Conservation (phyloP, 1,284 basidiomycete species). For the Phellopilus nigrolimitatus region DNA sequence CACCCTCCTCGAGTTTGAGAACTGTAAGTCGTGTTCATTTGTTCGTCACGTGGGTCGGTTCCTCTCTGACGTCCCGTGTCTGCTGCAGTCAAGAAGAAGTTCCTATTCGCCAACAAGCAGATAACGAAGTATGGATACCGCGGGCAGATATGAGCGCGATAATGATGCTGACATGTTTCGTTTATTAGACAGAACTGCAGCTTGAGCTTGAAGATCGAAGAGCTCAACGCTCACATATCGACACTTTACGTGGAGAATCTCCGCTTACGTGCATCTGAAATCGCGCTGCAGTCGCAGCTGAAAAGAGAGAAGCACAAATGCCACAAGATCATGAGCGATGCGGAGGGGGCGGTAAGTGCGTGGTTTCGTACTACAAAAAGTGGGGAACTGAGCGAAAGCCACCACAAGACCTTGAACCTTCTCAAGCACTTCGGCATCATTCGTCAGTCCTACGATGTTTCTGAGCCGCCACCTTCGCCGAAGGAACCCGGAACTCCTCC, state of each 20-base stretch:
- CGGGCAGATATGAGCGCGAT: background rate
- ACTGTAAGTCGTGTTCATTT: slow-evolving; percentile 48
- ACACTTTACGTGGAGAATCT: slow-evolving; percentile 76
- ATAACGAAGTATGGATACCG: slow-evolving; percentile 69
- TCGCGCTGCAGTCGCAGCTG: slow-evolving; percentile 65
- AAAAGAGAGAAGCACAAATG: slow-evolving; percentile 76
- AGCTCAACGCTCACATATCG: slow-evolving; percentile 75
- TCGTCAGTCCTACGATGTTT: slow-evolving; percentile 53
- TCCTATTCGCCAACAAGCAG: slow-evolving; percentile 81
- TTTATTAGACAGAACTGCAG: slow-evolving; percentile 71
- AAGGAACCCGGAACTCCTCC: slow-evolving; percentile 29
- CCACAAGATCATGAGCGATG: slow-evolving; percentile 60
- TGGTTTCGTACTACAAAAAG: background rate
- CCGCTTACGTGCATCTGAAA: slow-evolving; percentile 71
- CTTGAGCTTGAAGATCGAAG: slow-evolving; percentile 74
- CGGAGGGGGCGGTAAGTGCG: slow-evolving; percentile 64
- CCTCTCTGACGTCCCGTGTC: slow-evolving; percentile 25
- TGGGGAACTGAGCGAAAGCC: background rate
- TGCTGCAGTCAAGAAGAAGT: slow-evolving; percentile 81
- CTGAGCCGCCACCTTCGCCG: slow-evolving; percentile 23
- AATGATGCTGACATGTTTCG: slow-evolving; percentile 9
- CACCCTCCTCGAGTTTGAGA: slow-evolving; percentile 76
- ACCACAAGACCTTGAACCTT: slow-evolving; percentile 51
- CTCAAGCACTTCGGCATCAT: slow-evolving; percentile 62
- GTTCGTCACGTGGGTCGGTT: slow-evolving; percentile 8